A percentile compares a stretch with the other conserved stretches of the same genome.
Evolutionary conservation across 371 early-diverging fungal species (phyloP).

Genomic region (Neoconidiobolus thromboides): DNA sequence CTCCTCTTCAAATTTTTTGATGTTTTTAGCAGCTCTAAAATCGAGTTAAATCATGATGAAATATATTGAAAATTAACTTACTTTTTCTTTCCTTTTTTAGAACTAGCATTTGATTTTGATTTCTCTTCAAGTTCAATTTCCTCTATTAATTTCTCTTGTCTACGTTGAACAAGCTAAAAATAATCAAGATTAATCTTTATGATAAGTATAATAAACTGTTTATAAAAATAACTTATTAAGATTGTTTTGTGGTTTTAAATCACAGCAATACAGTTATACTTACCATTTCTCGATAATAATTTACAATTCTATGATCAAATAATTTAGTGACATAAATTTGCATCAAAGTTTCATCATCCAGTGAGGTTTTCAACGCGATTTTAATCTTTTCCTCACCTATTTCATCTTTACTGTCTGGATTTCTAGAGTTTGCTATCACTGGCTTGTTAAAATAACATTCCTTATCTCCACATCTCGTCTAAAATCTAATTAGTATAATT

Average conservation of each 20-base stretch:
- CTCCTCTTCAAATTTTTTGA: background rate
- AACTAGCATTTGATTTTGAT: background rate
- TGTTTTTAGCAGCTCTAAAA: background rate
- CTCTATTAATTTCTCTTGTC: background rate
- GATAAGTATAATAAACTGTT: background rate
- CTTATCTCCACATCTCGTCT: background rate
- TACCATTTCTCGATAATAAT: background rate
- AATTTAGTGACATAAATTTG: background rate
- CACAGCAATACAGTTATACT: no score
- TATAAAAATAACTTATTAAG: no score
- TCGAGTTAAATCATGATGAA: background rate
- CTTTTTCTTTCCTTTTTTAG: conserved; percentile 1
- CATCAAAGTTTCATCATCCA: background rate
- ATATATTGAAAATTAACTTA: background rate
- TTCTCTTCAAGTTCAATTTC: background rate
- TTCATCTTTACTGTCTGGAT: no score
- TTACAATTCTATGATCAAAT: background rate
- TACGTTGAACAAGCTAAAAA: background rate
- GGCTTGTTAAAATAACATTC: background rate
- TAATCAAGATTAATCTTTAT: background rate
- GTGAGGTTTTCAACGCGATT: background rate
- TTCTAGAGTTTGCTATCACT: no score
- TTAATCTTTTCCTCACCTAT: background rate
- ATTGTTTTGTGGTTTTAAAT: no score
- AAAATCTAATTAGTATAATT: no score